Conservation (phyloP, 768 basidiomycete genomes). For the Kwoniella mangroviensis region DNA sequence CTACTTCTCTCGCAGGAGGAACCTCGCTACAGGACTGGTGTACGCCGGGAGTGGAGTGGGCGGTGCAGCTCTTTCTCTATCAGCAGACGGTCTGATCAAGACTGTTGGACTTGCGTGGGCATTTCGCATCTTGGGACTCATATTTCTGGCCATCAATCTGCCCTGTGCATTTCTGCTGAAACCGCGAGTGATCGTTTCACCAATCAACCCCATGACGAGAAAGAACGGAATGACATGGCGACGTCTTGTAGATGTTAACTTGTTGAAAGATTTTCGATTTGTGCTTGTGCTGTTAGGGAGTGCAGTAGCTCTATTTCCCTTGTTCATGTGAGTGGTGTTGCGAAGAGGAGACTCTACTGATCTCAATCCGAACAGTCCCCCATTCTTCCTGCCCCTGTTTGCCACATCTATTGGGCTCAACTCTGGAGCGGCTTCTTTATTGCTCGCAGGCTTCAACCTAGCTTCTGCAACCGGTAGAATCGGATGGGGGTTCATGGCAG, state of each 20-base stretch:
- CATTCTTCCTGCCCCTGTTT: constrained; percentile 53
- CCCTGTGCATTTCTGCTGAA: constrained; percentile 34
- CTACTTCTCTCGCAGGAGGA: constrained; percentile 35
- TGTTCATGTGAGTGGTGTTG: constrained; percentile 31
- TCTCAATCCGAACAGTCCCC: constrained; percentile 14
- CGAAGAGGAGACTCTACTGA: not conserved
- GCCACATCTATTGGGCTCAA: constrained; percentile 36
- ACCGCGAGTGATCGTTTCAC: constrained; percentile 9
- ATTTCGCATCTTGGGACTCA: constrained; percentile 39
- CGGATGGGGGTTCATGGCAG: constrained; percentile 58
- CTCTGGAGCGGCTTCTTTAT: constrained; percentile 21
- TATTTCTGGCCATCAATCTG: constrained; percentile 22
- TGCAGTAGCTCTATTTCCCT: constrained; percentile 37
- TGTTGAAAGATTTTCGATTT: constrained; percentile 39
- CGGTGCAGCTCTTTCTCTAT: constrained; percentile 34
- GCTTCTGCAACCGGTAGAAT: constrained; percentile 53
- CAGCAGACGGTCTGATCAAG: constrained; percentile 26
- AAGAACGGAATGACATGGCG: not conserved
- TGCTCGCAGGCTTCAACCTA: constrained; percentile 50
- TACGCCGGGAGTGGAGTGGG: constrained; percentile 45
- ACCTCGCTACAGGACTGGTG: constrained; percentile 46
- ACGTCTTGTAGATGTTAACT: constrained; percentile 9
- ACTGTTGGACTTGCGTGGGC: constrained; percentile 36
- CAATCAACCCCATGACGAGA: not conserved
- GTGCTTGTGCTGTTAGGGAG: constrained; percentile 26